Conservation (phyloP, 1,284 basidiomycete species). For the Apiotrichum akiyoshidainum region DNA sequence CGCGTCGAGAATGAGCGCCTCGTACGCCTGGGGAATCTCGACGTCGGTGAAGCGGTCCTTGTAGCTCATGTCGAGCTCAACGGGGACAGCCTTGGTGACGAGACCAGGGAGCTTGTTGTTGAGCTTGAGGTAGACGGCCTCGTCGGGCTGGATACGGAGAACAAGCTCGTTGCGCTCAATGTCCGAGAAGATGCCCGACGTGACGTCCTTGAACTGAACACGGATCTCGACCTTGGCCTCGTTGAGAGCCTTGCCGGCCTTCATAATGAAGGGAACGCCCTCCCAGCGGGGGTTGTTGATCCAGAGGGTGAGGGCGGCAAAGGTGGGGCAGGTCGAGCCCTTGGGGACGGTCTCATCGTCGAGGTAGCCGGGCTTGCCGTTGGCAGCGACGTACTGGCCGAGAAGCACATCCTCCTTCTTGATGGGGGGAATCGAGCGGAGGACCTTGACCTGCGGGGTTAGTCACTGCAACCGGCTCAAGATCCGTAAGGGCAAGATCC, state of each 20-base stretch:
- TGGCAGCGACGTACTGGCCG: slow-evolving; percentile 82
- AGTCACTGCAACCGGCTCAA: slow-evolving; percentile 1
- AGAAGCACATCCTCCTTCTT: slow-evolving; percentile 73
- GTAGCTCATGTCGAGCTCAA: slow-evolving; percentile 96
- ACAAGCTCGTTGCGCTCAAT: slow-evolving; percentile 93
- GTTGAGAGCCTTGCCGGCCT: slow-evolving; percentile 96
- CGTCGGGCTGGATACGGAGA: slow-evolving; percentile 88
- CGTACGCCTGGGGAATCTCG: slow-evolving; percentile 91
- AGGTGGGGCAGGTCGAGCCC: slow-evolving; percentile 87
- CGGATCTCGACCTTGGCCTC: slow-evolving; percentile 96
- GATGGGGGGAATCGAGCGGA: slow-evolving; percentile 82
- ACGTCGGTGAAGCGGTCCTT: slow-evolving; percentile 84
- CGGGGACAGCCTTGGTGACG: slow-evolving; percentile 80
- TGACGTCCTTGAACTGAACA: slow-evolving; percentile 94
- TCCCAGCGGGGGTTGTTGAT: slow-evolving; percentile 96
- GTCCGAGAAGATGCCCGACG: slow-evolving; percentile 90
- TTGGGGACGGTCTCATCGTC: slow-evolving; percentile 92
- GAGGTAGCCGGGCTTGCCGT: slow-evolving; percentile 93
- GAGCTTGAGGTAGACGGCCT: slow-evolving; percentile 91
- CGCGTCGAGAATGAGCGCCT: slow-evolving; percentile 84
- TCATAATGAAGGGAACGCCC: slow-evolving; percentile 93
- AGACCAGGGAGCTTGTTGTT: slow-evolving; percentile 91
- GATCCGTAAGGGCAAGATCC: slow-evolving; percentile 52
- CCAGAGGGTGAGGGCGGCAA: slow-evolving; percentile 79
- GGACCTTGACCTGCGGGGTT: slow-evolving; percentile 75